A percentile compares a stretch with the other conserved stretches of the same genome.
These are phyloP conservation scores for Artemisia argyi DNA, from an alignment of 129 eudicot genomes.

Conservation along the genomic window DNA sequence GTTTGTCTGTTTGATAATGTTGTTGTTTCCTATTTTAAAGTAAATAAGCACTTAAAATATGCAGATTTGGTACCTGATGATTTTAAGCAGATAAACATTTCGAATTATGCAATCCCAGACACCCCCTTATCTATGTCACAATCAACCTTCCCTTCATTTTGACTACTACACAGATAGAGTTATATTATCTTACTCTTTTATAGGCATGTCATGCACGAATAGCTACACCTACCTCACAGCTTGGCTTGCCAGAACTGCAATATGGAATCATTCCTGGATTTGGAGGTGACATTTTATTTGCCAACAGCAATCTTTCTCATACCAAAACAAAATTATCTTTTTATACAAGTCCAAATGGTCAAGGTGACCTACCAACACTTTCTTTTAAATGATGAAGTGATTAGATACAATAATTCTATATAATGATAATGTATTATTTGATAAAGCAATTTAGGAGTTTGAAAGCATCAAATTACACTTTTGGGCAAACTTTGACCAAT, in stretches of 20 bases:
- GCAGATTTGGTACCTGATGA: no score
- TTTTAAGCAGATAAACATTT: no score
- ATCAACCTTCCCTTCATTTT: background rate
- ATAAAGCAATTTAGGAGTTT: background rate
- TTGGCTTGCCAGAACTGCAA: constrained; percentile 68
- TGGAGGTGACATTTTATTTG: constrained; percentile 48
- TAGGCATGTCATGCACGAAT: constrained; percentile 75
- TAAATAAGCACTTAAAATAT: no score
- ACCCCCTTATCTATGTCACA: background rate
- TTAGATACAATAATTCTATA: background rate
- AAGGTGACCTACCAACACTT: background rate
- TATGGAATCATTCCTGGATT: constrained; percentile 65
- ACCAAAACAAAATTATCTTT: background rate
- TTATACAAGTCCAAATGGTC: background rate
- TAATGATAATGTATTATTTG: background rate
- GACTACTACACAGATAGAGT: background rate
- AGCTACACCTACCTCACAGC: constrained; percentile 55
- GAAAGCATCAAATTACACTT: background rate
- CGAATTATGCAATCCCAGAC: no score
- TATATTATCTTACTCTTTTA: background rate
- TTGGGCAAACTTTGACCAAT: background rate
- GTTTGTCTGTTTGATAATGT: no score
- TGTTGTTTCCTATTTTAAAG: no score
- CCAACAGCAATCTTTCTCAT: background rate
- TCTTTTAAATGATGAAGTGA: background rate